Evolutionary conservation across 176 grass and related monocot species (phyloP).

Genomic region (Musa itinerans): DNA sequence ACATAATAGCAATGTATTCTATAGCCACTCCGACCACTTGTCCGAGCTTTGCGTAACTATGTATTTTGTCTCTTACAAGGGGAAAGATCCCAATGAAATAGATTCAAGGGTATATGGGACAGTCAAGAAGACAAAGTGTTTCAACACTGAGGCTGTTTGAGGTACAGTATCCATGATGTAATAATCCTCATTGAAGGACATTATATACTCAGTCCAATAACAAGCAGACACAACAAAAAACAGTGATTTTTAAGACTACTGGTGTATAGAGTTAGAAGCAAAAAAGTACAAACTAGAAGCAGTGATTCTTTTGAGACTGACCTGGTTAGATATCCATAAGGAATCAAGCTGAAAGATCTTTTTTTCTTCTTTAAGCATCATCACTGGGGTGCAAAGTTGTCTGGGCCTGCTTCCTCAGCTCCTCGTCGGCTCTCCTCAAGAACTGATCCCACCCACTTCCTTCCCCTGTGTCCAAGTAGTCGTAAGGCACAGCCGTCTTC

Average conservation of each 20-base stretch:
- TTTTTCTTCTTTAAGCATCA: not conserved
- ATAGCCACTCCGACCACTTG: not conserved
- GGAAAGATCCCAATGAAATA: not conserved
- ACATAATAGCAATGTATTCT: not conserved
- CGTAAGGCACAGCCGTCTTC: slow-evolving; percentile 80
- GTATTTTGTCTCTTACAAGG: not conserved
- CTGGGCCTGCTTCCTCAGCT: slow-evolving; percentile 41
- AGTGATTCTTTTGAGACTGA: not conserved
- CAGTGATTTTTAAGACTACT: not conserved
- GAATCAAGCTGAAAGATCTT: not conserved
- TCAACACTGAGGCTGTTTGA: not conserved
- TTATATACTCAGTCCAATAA: not conserved
- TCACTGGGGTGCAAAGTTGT: not conserved
- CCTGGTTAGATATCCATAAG: not conserved
- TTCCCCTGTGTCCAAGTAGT: slow-evolving; percentile 84
- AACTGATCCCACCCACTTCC: slow-evolving; percentile 91
- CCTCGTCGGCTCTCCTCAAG: slow-evolving; percentile 67
- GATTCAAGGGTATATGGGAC: not conserved
- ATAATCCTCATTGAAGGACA: not conserved
- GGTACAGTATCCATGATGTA: not conserved
- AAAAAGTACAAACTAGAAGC: not conserved
- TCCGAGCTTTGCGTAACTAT: not conserved
- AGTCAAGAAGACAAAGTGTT: not conserved
- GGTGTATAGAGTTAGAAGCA: not conserved
- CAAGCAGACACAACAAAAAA: not conserved